phyloP scores from a whole-genome alignment of 1,284 basidiomycete genomes.

The Boletus calvinii region DNA sequence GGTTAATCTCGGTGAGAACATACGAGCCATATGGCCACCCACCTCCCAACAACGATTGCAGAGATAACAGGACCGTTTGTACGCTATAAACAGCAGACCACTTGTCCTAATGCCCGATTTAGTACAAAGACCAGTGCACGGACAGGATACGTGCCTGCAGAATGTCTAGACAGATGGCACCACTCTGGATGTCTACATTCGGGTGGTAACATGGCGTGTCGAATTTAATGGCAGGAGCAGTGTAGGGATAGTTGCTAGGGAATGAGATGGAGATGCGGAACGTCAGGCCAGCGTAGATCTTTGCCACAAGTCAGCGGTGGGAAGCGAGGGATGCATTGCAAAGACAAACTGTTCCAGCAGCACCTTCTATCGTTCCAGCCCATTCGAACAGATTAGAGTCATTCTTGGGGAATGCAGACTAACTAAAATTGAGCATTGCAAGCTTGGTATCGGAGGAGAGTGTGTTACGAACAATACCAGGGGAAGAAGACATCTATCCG shows the following conservation, averaged over 20 bases:
- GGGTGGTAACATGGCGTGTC: slow-evolving; percentile 85
- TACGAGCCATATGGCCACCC: slow-evolving; percentile 22
- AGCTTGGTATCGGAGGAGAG: neutral
- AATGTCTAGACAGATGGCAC: slow-evolving; percentile 84
- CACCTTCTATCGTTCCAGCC: slow-evolving; percentile 81
- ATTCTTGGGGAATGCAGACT: slow-evolving; percentile 84
- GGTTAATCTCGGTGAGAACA: neutral
- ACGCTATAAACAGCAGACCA: slow-evolving; percentile 91
- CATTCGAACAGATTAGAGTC: slow-evolving; percentile 83
- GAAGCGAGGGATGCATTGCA: neutral
- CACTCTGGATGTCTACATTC: slow-evolving; percentile 77
- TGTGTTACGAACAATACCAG: slow-evolving; percentile 64
- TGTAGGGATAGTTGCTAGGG: slow-evolving; percentile 82
- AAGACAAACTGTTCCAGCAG: slow-evolving; percentile 56
- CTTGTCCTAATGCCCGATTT: slow-evolving; percentile 59
- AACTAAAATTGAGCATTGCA: slow-evolving; percentile 9
- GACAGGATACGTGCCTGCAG: slow-evolving; percentile 53
- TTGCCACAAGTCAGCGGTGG: slow-evolving; percentile 6
- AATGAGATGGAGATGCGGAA: slow-evolving; percentile 82
- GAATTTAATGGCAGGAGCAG: slow-evolving; percentile 76
- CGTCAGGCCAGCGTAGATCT: slow-evolving; percentile 75
- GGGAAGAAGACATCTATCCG: slow-evolving; percentile 78
- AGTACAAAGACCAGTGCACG: slow-evolving; percentile 9
- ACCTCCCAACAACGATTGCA: slow-evolving; percentile 85
- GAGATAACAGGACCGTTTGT: slow-evolving; percentile 81